These are phyloP conservation scores for Leishmania guyanensis DNA, from an alignment of 208 protist genomes.

Conservation along the genomic window DNA sequence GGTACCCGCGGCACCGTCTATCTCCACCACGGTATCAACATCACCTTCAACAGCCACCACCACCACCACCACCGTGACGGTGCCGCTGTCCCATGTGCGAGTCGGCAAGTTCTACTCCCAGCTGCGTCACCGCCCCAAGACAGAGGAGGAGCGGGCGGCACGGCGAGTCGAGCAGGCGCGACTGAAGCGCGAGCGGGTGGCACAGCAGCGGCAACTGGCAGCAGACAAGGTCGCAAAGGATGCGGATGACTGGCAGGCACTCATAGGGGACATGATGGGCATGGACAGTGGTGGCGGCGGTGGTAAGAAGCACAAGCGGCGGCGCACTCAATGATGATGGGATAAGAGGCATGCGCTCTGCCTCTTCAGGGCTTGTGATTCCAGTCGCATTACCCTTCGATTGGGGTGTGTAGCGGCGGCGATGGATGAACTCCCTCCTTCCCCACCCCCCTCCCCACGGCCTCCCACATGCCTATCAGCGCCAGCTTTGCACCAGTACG, in stretches of 20 bases:
- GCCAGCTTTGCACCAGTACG: neutral
- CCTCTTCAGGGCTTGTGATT: neutral
- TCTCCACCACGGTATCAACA: neutral
- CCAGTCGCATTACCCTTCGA: neutral
- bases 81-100: constrained; percentile 76
- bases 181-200: constrained; percentile 50
- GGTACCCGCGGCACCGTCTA: constrained; percentile 6
- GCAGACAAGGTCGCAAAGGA: constrained; percentile 58
- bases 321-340: constrained; percentile 8
- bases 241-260: constrained; percentile 71
- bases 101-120: constrained; percentile 60
- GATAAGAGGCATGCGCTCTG: neutral
- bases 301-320: constrained; percentile 12
- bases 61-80: constrained; percentile 28
- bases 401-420: constrained; percentile 3
- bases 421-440: neutral
- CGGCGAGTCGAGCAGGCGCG: constrained; percentile 45
- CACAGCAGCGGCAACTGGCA: constrained; percentile 42
- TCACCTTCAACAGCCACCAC: neutral
- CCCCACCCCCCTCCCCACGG: neutral
- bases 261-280: constrained; percentile 67
- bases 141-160: constrained; percentile 48
- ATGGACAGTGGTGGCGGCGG: constrained; percentile 5
- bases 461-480: neutral
- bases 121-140: constrained; percentile 45